phyloP scores from a whole-genome alignment of 768 basidiomycete genomes.

The Lactifluus rugatus region DNA sequence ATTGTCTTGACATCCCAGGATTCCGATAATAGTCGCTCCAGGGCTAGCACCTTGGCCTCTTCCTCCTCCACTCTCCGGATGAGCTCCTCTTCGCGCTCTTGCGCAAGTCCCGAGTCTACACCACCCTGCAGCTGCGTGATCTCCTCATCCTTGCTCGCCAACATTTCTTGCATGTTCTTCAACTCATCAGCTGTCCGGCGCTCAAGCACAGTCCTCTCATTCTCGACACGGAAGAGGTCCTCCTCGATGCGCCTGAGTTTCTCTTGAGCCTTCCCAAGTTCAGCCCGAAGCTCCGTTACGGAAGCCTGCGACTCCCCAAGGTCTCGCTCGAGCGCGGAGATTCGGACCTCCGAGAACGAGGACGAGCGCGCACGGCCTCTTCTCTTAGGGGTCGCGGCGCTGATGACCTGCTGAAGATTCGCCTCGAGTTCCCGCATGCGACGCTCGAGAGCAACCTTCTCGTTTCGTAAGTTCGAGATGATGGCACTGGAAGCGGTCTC shows the following conservation, averaged over 20 bases:
- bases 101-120: constrained; percentile 29
- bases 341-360: constrained; percentile 42
- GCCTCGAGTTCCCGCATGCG: constrained; percentile 52
- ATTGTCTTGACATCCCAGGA: constrained; percentile 30
- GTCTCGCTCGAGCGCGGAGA: constrained; percentile 47
- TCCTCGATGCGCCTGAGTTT: constrained; percentile 41
- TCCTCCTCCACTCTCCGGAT: constrained; percentile 64
- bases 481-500: constrained; percentile 6
- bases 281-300: constrained; percentile 36
- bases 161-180: constrained; percentile 31
- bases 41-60: constrained; percentile 49
- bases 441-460: constrained; percentile 47
- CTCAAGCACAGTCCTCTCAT: constrained; percentile 49
- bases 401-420: constrained; percentile 29
- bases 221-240: constrained; percentile 43
- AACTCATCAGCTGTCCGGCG: constrained; percentile 37
- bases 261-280: constrained; percentile 34
- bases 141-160: constrained; percentile 56
- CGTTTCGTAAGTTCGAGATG: constrained; percentile 35
- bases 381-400: constrained; percentile 28
- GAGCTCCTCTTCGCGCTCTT: constrained; percentile 49
- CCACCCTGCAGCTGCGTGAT: constrained; percentile 34
- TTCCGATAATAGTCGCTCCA: constrained; percentile 42
- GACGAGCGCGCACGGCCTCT: constrained; percentile 42
- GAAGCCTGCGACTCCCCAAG: constrained; percentile 37